Evolutionary conservation across 2,329 filamentous ascomycete species (phyloP), one percentile per base, ranked within the genome.

Genomic region (Monosporascus sp.): DNA sequence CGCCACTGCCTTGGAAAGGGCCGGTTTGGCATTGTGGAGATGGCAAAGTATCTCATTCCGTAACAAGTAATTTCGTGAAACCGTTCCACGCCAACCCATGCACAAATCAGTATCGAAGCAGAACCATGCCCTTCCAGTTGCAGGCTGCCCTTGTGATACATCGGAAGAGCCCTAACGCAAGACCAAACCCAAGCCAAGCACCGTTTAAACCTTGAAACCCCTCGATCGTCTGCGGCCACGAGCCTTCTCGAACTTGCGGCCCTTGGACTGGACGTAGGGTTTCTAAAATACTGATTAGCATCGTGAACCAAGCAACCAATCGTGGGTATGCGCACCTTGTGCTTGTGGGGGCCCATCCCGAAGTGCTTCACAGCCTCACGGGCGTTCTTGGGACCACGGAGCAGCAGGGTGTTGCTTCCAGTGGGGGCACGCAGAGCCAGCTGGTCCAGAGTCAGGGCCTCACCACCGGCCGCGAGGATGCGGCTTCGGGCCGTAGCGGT

Each of bases 341-440:
- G 82, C 77, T 86, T 92, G 86, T 99, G 94, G 64, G 94, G 94
- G 65, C 94, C 95, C 69, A 99, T 89, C 74, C 95, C 94, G 74
- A 99, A 99, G 83, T 99, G 95, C 89, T 96, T 97, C 77, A 97
- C 82, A 60, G 94, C 90, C 86, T 99, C 94, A 74, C 94, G 88
- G 68, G 90, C 77, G 80, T 97, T 97, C 90, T 97, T 99, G 77
- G 94, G 92, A 63, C 94, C 94, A 76, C 94, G 90, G 74, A 99
- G 88, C 70, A 97, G 87, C 68, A 99, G 83, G 63, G 94, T 97
- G 87, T 97, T 97, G 81, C 87, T 86, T 70, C 94, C 94, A 66
- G 93, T 99, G 64, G 94, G 94, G 68, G 92, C 87, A 72, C 93
- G 88, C 70, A 96, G 86, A 66, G 94, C 94, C 66, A 99, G 87